Base-by-base conservation (phyloP, 768 basidiomycete species). In the Lentinula raphanica region DNA sequence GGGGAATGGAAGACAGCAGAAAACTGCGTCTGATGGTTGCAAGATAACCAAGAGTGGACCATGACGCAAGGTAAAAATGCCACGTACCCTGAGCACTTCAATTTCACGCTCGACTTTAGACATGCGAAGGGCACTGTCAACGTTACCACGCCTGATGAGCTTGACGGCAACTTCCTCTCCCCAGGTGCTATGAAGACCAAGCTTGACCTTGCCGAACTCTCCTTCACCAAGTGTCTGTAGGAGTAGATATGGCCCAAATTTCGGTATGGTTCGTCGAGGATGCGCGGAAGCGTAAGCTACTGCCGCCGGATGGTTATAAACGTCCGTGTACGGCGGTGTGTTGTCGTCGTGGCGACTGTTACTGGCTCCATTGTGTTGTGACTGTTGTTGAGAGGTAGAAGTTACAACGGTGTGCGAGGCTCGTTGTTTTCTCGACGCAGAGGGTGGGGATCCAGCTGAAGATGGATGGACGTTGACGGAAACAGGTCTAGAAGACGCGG, bases 141-240 rank as follows among this genome's bases (percentile, higher is more conserved):
- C 85, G 68, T 91, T 98, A 31, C 94, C 94, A 56, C 94, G 77
- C 55, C 94, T 82, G 65, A 98, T 98, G 59, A 99, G 79, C 76
- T 99, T 99, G 66, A 98, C 94, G 12, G 96, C 96, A n/a, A 96
- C 95, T 69, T 98, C 96, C 71, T 97, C 94, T 29, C 93, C 94
- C 86, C 90, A 97, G 63, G 90, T 86, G 63, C 79, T 80, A 66
- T 98, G 96, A 54, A 98, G 78, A 5, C 96, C 96, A n/a, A 98
- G 84, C 71, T 98, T 98, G 75, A 98, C 95, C 71, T 98, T 98
- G 46, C 94, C 95, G 68, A 98, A 98, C 76, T 98, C 96, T 64
- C 96, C 96, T 74, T 99, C 96, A 45, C 97, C 97, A 19, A 99
- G 80, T 0, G 97, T 98, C 71, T 98, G 95, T 17, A 99, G 78